phyloP scores from a whole-genome alignment of 225 moss, liverwort and hornwort species.

The Bryum argenteum region DNA sequence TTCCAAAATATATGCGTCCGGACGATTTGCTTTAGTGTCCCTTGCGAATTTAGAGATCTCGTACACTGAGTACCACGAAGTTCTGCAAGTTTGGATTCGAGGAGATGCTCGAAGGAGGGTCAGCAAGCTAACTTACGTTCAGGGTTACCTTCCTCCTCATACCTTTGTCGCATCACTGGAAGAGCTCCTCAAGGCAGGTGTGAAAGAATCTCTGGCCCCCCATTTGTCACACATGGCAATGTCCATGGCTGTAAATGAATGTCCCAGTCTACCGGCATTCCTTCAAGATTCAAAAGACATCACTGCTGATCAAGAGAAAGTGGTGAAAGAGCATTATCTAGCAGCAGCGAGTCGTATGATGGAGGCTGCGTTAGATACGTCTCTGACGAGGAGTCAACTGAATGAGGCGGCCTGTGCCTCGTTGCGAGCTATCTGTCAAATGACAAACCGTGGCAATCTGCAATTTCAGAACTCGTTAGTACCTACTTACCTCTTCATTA shows the following conservation, averaged over 20 bases:
- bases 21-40: constrained; percentile 32
- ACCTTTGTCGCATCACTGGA: constrained; percentile 41
- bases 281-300: constrained; percentile 49
- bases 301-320: constrained; percentile 30
- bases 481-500: background rate
- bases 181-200: constrained; percentile 41
- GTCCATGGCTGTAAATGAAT: constrained; percentile 43
- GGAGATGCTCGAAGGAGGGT: constrained; percentile 41
- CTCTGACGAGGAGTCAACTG: constrained; percentile 34
- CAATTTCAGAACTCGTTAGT: constrained; percentile 41
- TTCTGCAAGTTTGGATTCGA: constrained; percentile 46
- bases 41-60: constrained; percentile 34
- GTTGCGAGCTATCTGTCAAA: constrained; percentile 45
- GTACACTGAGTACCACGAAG: constrained; percentile 27
- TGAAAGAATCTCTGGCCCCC: constrained; percentile 29
- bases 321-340: constrained; percentile 41
- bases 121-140: constrained; percentile 15
- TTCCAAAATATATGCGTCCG: constrained; percentile 33
- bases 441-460: constrained; percentile 35
- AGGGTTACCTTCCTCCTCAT: constrained; percentile 47
- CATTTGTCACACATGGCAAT: constrained; percentile 33
- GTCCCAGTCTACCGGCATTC: constrained; percentile 41
- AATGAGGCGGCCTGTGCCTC: constrained; percentile 28
- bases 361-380: constrained; percentile 34
- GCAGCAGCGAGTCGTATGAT: constrained; percentile 40